Conservation (phyloP, 495 filamentous ascomycete genomes). For the Hypoxylon cercidicola region DNA sequence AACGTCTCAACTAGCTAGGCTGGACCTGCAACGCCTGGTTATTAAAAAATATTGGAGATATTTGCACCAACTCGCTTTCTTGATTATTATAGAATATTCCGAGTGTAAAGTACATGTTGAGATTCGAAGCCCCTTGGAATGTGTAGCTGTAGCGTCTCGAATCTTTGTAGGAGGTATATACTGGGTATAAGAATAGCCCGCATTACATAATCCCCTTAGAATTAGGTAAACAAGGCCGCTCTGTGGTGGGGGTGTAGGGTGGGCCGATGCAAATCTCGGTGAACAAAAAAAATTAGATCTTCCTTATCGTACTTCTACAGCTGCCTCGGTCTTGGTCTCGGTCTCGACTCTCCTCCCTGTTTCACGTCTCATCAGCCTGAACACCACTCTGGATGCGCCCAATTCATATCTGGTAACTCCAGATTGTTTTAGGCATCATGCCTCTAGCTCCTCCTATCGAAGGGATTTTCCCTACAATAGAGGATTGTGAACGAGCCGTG, state of each 20-base stretch:
- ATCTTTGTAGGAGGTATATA: too few species aligned
- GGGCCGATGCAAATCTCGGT: neutral
- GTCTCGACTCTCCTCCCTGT: slow-evolving; percentile 1
- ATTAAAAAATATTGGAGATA: too few species aligned
- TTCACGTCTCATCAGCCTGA: neutral
- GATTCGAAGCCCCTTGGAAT: too few species aligned
- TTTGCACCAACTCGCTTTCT: too few species aligned
- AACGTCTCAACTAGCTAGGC: too few species aligned
- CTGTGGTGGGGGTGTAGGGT: neutral
- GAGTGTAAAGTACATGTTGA: too few species aligned
- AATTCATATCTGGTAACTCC: slow-evolving; percentile 3
- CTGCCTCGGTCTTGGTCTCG: slow-evolving; percentile 22
- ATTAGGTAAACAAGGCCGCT: slow-evolving; percentile 4
- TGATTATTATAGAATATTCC: too few species aligned
- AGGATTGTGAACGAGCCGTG: slow-evolving; percentile 36
- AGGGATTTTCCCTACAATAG: slow-evolving; percentile 40
- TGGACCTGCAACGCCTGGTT: too few species aligned
- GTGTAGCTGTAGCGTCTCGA: too few species aligned
- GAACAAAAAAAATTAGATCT: slow-evolving; percentile 25
- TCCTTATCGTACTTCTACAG: slow-evolving; percentile 34
- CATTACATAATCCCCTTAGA: neutral
- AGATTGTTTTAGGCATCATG: slow-evolving; percentile 22
- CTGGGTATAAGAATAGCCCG: too few species aligned
- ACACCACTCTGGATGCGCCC: neutral
- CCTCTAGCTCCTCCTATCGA: slow-evolving; percentile 42